These are phyloP conservation scores for Quercus phellos DNA, from an alignment of 331 rosid genomes.

Conservation along the genomic window DNA sequence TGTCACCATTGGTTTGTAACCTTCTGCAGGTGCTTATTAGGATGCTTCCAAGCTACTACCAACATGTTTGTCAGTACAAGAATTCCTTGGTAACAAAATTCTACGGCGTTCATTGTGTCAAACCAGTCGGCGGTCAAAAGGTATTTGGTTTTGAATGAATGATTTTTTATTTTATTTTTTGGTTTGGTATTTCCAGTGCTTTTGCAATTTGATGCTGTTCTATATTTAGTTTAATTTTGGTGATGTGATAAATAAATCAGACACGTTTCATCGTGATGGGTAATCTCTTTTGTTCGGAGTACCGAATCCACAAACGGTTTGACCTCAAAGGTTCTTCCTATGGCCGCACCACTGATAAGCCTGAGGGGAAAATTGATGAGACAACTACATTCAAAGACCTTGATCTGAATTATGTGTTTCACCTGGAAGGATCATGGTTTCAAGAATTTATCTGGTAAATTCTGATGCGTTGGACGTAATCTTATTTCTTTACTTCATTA, in stretches of 20 bases:
- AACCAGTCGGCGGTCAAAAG: slow-evolving; percentile 57
- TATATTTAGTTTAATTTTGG: background rate
- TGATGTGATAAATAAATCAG: slow-evolving; percentile 26
- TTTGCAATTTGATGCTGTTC: background rate
- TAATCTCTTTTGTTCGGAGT: slow-evolving; percentile 51
- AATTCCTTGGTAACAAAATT: slow-evolving; percentile 48
- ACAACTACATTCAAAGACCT: slow-evolving; percentile 58
- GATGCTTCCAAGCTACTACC: slow-evolving; percentile 55
- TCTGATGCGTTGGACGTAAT: background rate
- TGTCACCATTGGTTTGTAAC: slow-evolving; percentile 5
- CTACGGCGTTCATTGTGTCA: slow-evolving; percentile 55
- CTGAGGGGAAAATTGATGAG: slow-evolving; percentile 46
- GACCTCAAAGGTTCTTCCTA: slow-evolving; percentile 63
- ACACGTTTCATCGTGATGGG: slow-evolving; percentile 56
- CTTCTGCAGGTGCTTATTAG: slow-evolving; percentile 48
- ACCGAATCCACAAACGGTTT: slow-evolving; percentile 49
- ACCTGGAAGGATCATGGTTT: slow-evolving; percentile 51
- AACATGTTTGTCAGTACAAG: slow-evolving; percentile 46
- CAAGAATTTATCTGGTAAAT: slow-evolving; percentile 47
- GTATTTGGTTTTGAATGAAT: slow-evolving; percentile 21
- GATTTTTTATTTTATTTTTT: background rate
- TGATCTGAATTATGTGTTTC: slow-evolving; percentile 50
- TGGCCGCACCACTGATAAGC: slow-evolving; percentile 48
- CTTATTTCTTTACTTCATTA: background rate
- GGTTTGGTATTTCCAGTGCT: background rate